Percentiles rank a stretch among this genome's conserved stretches.
Evolutionary conservation across 441 rosid species (phyloP).

Genomic region (Populus hybrid): DNA sequence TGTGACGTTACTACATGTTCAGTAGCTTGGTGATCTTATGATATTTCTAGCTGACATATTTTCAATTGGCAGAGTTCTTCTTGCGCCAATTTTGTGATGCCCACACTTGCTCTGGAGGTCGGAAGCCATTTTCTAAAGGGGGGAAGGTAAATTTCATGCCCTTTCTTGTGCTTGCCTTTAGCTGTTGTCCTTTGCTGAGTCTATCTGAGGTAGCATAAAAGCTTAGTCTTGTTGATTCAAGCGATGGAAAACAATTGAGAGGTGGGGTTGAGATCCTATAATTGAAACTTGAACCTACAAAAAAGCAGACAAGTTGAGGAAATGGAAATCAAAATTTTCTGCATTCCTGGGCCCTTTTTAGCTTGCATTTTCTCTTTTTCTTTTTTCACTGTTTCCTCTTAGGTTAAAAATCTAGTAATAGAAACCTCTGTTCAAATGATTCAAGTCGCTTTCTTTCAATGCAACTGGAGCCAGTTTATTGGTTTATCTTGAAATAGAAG

Average conservation of each 20-base stretch:
- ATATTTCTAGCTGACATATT: neutral
- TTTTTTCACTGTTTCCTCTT: neutral
- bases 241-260: neutral
- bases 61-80: slow-evolving; percentile 56
- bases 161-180: neutral
- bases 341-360: neutral
- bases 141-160: slow-evolving; percentile 55
- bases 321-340: neutral
- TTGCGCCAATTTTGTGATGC: slow-evolving; percentile 94
- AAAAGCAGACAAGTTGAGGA: neutral
- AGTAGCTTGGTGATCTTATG: neutral
- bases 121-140: slow-evolving; percentile 69
- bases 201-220: neutral
- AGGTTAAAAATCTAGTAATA: neutral
- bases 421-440: neutral
- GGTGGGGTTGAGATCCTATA: neutral
- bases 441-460: neutral
- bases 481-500: neutral
- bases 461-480: neutral
- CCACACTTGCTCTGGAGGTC: slow-evolving; percentile 66
- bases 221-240: neutral
- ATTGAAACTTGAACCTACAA: too few species aligned
- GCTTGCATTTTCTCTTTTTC: neutral
- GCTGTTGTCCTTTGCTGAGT: neutral
- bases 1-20: slow-evolving; percentile 9